These are phyloP conservation scores for Stipa capillata DNA, from an alignment of 176 grass and related monocot species.

Conservation along the genomic window DNA sequence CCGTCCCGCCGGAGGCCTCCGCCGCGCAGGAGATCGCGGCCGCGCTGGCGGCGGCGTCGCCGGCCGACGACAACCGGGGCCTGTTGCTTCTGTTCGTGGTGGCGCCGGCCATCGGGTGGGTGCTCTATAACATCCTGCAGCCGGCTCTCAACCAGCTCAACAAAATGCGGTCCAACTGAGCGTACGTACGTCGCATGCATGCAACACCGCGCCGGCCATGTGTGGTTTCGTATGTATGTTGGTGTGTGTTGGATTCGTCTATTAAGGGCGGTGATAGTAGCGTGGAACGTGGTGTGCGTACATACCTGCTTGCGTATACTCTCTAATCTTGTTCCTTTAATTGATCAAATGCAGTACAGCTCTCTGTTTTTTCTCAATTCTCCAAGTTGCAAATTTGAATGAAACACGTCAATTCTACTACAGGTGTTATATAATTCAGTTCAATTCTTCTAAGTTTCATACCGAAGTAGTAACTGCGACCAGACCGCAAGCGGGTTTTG, in stretches of 20 bases:
- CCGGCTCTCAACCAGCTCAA: conserved; percentile 77
- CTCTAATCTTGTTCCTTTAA: not conserved
- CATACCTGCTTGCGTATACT: not conserved
- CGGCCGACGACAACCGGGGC: conserved; percentile 40
- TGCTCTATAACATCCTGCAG: conserved; percentile 84
- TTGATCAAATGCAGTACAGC: conserved; percentile 17
- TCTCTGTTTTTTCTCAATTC: not conserved
- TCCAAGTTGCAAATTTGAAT: not conserved
- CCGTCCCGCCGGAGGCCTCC: conserved; percentile 20
- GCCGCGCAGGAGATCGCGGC: conserved; percentile 16
- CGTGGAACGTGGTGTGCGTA: too few relatives aligned
- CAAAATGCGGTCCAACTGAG: conserved; percentile 48
- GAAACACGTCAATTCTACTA: not conserved
- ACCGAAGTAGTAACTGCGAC: not conserved
- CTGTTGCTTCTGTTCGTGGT: conserved; percentile 56
- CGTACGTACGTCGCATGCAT: not conserved
- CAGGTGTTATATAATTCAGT: not conserved
- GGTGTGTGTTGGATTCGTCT: not conserved
- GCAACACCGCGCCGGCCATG: too few relatives aligned
- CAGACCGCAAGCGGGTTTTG: too few relatives aligned
- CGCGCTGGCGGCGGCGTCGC: conserved; percentile 11
- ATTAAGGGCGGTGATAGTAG: conserved; percentile 8
- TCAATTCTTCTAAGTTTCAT: not conserved
- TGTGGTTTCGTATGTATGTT: too few relatives aligned
- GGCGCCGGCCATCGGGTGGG: conserved; percentile 57